These are phyloP conservation scores for Cymbidium sinense DNA, from an alignment of 106 monocot species.

Conservation along the genomic window DNA sequence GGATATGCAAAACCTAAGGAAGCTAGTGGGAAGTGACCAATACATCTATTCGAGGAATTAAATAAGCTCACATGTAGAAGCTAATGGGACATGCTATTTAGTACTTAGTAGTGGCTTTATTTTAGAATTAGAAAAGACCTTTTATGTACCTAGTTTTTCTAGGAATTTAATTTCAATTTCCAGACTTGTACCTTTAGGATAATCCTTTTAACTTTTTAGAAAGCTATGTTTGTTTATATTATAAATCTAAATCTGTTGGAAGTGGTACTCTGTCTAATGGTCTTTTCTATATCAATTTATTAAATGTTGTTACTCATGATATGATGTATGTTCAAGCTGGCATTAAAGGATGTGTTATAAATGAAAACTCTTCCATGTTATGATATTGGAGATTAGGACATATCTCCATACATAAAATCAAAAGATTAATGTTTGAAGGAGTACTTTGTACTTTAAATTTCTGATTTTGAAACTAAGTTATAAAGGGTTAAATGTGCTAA, in stretches of 20 bases:
- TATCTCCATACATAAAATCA: background rate
- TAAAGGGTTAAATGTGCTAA: background rate
- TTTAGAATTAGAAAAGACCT: background rate
- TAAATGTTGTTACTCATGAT: too few relatives aligned
- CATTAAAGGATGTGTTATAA: slow-evolving; percentile 7
- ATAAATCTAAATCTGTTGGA: background rate
- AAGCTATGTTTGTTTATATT: background rate
- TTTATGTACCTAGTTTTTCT: slow-evolving; percentile 2
- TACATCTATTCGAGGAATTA: background rate
- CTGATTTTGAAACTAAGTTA: background rate
- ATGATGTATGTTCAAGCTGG: too few relatives aligned
- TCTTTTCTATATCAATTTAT: too few relatives aligned
- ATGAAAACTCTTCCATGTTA: background rate
- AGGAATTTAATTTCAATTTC: slow-evolving; percentile 9
- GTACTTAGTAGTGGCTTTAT: background rate
- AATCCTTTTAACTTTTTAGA: background rate
- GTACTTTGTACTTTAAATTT: background rate
- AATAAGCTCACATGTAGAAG: slow-evolving; percentile 7
- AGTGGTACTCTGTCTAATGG: background rate
- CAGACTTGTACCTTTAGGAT: slow-evolving; percentile 5
- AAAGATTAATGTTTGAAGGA: background rate
- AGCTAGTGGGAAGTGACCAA: slow-evolving; percentile 3
- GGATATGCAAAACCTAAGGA: too few relatives aligned
- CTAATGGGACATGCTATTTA: slow-evolving; percentile 1
- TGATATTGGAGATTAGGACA: background rate